These are phyloP conservation scores for Diplodia sapinea DNA, from an alignment of 2,329 filamentous ascomycete genomes.

Conservation along the genomic window DNA sequence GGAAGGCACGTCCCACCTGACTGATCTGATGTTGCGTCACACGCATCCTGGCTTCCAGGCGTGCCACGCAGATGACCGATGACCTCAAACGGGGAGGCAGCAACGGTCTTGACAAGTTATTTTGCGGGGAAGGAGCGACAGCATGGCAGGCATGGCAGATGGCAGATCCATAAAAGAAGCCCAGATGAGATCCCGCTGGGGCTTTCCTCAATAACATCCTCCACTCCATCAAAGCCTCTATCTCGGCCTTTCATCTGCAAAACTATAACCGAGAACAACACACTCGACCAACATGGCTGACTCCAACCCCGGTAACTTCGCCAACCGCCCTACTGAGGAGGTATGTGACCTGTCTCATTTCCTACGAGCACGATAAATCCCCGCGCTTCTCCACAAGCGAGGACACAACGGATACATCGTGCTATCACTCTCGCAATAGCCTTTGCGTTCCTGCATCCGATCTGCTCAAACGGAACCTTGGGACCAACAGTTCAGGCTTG, in stretches of 20 bases:
- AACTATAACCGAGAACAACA: background rate
- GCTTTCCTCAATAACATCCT: background rate
- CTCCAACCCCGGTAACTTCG: slow-evolving; percentile 59
- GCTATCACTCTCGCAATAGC: background rate
- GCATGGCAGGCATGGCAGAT: background rate
- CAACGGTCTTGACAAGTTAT: background rate
- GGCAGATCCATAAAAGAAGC: slow-evolving; percentile 1
- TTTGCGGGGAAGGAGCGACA: background rate
- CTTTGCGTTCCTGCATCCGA: background rate
- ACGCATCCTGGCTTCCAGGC: background rate
- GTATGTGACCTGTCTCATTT: slow-evolving; percentile 1
- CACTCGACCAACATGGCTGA: slow-evolving; percentile 43
- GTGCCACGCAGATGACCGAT: too few relatives aligned
- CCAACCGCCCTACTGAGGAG: slow-evolving; percentile 58
- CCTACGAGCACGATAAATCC: background rate
- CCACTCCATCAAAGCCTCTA: slow-evolving; percentile 16
- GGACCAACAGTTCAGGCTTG: background rate
- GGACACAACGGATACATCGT: background rate
- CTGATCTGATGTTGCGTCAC: slow-evolving; percentile 17
- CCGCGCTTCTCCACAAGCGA: background rate
- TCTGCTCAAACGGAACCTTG: background rate
- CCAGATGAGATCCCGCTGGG: background rate
- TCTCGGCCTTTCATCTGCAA: slow-evolving; percentile 27
- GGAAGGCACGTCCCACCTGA: slow-evolving; percentile 5
- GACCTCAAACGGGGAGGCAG: slow-evolving; percentile 5